Conservation (phyloP, 2,329 filamentous ascomycete species). For the Sporothrix brasiliensis region DNA sequence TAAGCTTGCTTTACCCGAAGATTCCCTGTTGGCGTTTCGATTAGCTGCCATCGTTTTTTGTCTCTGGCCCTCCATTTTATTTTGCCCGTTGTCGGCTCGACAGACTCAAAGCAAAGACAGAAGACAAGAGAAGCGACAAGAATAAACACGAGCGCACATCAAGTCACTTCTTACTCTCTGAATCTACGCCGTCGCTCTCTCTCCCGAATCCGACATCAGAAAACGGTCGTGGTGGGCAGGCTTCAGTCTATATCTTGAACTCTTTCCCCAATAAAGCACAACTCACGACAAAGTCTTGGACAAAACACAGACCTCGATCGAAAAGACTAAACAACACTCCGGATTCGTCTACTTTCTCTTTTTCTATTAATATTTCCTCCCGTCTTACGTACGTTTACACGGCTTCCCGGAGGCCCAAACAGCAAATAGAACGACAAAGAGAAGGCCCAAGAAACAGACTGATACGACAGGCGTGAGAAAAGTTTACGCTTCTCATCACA, state of each 20-base stretch:
- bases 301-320: not conserved
- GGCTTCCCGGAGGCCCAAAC: not conserved
- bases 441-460: not conserved
- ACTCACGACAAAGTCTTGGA: not conserved
- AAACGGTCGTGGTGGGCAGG: not conserved
- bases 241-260: not conserved
- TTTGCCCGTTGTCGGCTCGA: not conserved
- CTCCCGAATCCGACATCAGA: not conserved
- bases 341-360: not conserved
- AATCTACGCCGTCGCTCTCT: too few relatives aligned
- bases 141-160: constrained; percentile 20
- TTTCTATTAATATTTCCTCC: not conserved
- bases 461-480: constrained; percentile 24
- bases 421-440: not conserved
- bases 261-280: not conserved
- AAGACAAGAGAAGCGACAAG: constrained; percentile 10
- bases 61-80: not conserved
- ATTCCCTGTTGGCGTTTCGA: not conserved
- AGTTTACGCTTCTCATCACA: not conserved
- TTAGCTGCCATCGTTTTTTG: not conserved
- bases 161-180: not conserved
- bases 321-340: not conserved
- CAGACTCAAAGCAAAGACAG: not conserved
- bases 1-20: constrained; percentile 13
- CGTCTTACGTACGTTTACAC: not conserved